Evolutionary conservation across 352 stramenopile species (phyloP), one percentile per base, ranked within the genome.

Genomic region (Pythium dissimile): DNA sequence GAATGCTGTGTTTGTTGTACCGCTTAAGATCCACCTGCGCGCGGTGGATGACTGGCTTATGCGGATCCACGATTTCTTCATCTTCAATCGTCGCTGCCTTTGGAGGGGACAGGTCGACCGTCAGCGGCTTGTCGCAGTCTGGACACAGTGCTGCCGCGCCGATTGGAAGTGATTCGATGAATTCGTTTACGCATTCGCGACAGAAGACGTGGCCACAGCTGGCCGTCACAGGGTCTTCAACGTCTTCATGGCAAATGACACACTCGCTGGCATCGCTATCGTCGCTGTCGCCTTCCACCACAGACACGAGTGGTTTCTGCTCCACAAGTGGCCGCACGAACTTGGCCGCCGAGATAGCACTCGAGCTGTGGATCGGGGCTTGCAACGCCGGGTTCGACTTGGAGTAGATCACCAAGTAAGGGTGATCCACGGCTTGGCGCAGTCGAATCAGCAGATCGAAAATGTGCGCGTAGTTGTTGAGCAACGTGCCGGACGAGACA

Each of bases 381-480:
- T 92, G 80, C 12, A 95, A 53, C 9, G 83, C 83, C 7, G 83
- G 85, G 35, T 95, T 95, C 4, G 80, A 89, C 57, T 95, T 95
- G 12, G 85, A 95, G 44, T 91, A 95, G 47, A 91, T 95, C 12
- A 94, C 97, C 12, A 99, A 78, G 70, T 99, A 99, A 11, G 97
- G 97, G 67, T 99, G 97, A 68, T 99, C 97, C 3, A 99, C 94
- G 12, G 94, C 93, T 75, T 99, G 97, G 3, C 97, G 89, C 60
- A 99, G 89, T 3, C 97, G 91, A 35, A 98, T 98, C 2, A 99
- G 76, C 16, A 99, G 84, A 60, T 97, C 96, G 75, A 99, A 98
- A 60, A 99, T 92, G 86, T 99, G 96, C 11, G 97, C 96, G 66
- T 99, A 99, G 70, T 99, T 99, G 84, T 99, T 99, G n/a, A 99